Evolutionary conservation across 1,284 basidiomycete species (phyloP), one percentile per base, ranked within the genome.

Genomic region (Ustilago crameri): DNA sequence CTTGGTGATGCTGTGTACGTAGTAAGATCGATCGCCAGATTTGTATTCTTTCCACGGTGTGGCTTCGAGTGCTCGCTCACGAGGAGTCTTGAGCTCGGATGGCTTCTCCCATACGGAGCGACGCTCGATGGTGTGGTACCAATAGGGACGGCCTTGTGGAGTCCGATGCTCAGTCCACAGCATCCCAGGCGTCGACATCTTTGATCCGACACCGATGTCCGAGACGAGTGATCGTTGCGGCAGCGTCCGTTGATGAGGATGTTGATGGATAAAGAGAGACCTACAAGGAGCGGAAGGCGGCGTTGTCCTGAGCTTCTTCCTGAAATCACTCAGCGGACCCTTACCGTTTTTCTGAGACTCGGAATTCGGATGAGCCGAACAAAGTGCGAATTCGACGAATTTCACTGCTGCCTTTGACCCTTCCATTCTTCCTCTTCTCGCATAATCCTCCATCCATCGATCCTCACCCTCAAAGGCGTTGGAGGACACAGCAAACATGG

Each of bases 21-120:
- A 83, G 65, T 83, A 83, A 27, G 65, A 78, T 24, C 80, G 51
- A 18, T 79, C 80, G 38, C 79, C 80, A 5, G 75, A 69, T 61
- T 78, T 74, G 72, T 83, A 83, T 50, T 78, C 78, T 44, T 77
- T 81, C 81, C 81, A 83, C n/a, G 71, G 69, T 30, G 80, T 83
- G 1, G 59, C 40, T 42, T 79, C 78, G 27, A 83, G 63, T 3
- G 78, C 79, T 12, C 75, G 64, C 40, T 83, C 81, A n/a, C 77
- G 71, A 15, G 75, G 63, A 15, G 78, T 75, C 50, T 80, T 81
- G 37, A 83, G 77, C 63, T 83, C 81, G 10, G 58, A 64, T 7
- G 81, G 81, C 70, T 82, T 83, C 38, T 82, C 79, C 81, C 81
- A 83, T 9, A 83, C 80, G 32, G 74, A 77, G 22, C 72, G 63